A percentile compares a stretch with the other conserved stretches of the same genome.
Evolutionary conservation across 129 eudicot genomes (phyloP).

Genomic region (Centaurea solstitialis): DNA sequence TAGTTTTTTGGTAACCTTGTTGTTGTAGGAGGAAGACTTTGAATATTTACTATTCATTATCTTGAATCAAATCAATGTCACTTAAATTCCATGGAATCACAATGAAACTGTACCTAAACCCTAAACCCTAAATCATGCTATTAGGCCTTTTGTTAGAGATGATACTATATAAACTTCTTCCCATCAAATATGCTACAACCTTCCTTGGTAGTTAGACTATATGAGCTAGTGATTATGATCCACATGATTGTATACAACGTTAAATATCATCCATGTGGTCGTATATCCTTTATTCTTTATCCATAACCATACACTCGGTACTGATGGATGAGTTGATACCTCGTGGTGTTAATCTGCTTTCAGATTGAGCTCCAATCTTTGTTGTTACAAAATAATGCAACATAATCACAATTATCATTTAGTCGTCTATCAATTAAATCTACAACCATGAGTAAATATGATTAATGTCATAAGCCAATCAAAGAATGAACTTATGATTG

Average conservation of each 20-base stretch:
- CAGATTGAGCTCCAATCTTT: neutral
- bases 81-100: neutral
- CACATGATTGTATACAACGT: neutral
- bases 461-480: neutral
- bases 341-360: neutral
- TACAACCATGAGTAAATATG: neutral
- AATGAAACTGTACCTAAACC: neutral
- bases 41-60: neutral
- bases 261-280: neutral
- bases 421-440: neutral
- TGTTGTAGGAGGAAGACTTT: neutral
- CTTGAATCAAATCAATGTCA: neutral
- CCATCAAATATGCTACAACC: neutral
- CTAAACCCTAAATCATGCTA: neutral
- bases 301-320: neutral
- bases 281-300: neutral
- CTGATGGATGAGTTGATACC: neutral
- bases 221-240: neutral
- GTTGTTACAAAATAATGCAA: neutral
- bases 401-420: neutral
- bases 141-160: neutral
- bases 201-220: neutral
- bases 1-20: constrained; percentile 9
- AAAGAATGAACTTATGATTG: neutral
- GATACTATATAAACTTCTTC: neutral